phyloP scores from a whole-genome alignment of 1,139 yeast genomes.

The Saccharomyces uvarum region DNA sequence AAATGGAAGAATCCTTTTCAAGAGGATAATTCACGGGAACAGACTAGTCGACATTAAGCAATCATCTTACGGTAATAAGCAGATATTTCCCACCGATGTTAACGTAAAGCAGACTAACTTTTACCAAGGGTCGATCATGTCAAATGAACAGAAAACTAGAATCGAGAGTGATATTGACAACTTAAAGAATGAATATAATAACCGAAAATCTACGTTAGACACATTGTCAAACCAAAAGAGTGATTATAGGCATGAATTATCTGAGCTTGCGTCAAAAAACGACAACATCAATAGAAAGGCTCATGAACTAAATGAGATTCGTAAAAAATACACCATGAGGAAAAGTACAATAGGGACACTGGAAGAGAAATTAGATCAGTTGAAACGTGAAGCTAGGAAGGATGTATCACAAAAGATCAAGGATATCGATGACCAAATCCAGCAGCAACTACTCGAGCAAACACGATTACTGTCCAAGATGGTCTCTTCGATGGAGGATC shows the following conservation, averaged over 20 bases:
- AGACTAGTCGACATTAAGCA: conserved; percentile 42
- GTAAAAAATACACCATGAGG: conserved; percentile 17
- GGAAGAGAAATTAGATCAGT: conserved; percentile 24
- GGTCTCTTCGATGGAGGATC: conserved; percentile 5
- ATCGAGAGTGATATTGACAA: conserved; percentile 20
- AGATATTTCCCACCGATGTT: conserved; percentile 36
- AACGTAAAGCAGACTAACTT: conserved; percentile 21
- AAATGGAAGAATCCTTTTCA: conserved; percentile 40
- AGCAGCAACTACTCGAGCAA: conserved; percentile 12
- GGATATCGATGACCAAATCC: conserved; percentile 28
- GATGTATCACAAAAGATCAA: conserved; percentile 26
- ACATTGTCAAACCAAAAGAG: conserved; percentile 20
- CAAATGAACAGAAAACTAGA: conserved; percentile 30
- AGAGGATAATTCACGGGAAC: conserved; percentile 55
- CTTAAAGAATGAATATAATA: conserved; percentile 11
- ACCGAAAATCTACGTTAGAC: conserved; percentile 21
- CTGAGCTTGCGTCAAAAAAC: conserved; percentile 13
- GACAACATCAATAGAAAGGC: conserved; percentile 14
- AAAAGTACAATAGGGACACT: conserved; percentile 23
- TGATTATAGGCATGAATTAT: conserved; percentile 15
- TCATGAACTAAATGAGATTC: conserved; percentile 14
- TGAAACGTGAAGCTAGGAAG: conserved; percentile 19
- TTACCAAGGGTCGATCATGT: conserved; percentile 42
- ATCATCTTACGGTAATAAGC: conserved; percentile 53
- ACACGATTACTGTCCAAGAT: conserved; percentile 12